Base-by-base conservation (phyloP, 352 stramenopile species). In the Pythium scleroteichum region DNA sequence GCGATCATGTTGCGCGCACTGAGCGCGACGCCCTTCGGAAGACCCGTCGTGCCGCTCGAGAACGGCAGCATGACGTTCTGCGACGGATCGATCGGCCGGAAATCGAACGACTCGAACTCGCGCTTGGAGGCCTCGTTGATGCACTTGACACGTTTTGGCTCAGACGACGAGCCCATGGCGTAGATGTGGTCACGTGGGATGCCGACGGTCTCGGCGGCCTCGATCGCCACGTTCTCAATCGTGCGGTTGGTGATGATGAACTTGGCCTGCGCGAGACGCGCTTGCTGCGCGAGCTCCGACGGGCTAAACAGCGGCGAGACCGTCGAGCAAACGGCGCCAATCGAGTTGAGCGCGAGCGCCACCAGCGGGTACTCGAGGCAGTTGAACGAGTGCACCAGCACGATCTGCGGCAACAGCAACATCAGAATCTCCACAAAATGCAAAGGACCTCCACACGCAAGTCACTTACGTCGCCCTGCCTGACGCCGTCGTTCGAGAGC, bases 171-270 rank as follows among this genome's bases (percentile, higher is more conserved):
- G 71, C 48, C 83, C 27, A 89, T 79, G 49, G 88, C 95, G 70
- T 98, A 98, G 59, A 98, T 98, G 62, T 98, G 94, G 76, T 96
- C 98, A 53, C 98, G 97, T 16, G 96, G 94, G 12, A 85, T 44
- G 12, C 68, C 59, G 4, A 57, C 66, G n/a, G 67, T 10, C 24
- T 64, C 54, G 1, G 69, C 69, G 13, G 76, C 79, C 32, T 85
- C 73, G 9, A 82, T 62, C 20, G 76, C 76, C 4, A 72, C 63
- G 13, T 73, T 65, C 24, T 82, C 68, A 2, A 88, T 53, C 16
- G 73, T 64, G 22, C 72, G 76, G 62, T 87, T 72, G 16, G 76
- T 79, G 53, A 88, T 82, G 35, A 87, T 75, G 58, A 68, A 79
- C 35, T 69, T 80, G 9, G 75, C 78, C 68, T 80, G 59, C 13